A percentile compares a stretch with the other conserved stretches of the same genome.
Evolutionary conservation across 306 rosid genomes (phyloP).

Genomic region (Luffa aegyptiaca): DNA sequence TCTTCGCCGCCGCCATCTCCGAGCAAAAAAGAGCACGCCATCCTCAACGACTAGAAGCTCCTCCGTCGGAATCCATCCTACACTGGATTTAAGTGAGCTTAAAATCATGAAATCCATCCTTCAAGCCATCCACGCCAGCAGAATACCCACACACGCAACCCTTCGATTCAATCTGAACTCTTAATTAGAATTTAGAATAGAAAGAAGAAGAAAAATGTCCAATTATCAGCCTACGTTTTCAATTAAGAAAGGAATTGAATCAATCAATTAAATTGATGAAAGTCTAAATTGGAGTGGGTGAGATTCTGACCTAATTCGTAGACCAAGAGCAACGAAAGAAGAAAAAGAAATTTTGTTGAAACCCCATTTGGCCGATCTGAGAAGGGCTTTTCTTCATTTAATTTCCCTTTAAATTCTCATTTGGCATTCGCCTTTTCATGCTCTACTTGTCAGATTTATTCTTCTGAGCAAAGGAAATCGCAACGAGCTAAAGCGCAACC

Average conservation of each 20-base stretch:
- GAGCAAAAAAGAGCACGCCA: too few species aligned
- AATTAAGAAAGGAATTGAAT: not conserved
- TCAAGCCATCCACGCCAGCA: too few species aligned
- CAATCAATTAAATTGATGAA: not conserved
- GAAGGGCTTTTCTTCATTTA: not conserved
- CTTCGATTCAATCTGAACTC: too few species aligned
- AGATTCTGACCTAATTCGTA: conserved; percentile 36
- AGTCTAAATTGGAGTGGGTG: conserved; percentile 33
- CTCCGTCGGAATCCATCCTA: too few species aligned
- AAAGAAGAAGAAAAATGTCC: not conserved
- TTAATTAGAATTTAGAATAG: too few species aligned
- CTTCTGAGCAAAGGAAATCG: conserved; percentile 18
- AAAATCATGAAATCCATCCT: too few species aligned
- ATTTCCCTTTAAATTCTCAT: conserved; percentile 44
- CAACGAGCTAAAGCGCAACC: conserved; percentile 28
- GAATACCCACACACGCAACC: too few species aligned
- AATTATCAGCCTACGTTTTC: not conserved
- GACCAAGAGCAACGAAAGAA: conserved; percentile 4
- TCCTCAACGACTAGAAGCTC: too few species aligned
- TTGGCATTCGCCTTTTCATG: conserved; percentile 11
- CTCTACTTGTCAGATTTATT: conserved; percentile 22
- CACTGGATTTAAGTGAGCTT: too few species aligned
- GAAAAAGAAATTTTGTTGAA: conserved; percentile 32
- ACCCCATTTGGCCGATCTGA: conserved; percentile 62
- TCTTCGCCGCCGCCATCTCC: too few species aligned